Base-by-base conservation (phyloP, 768 basidiomycete genomes). In the Podaxis carcinomalis region DNA sequence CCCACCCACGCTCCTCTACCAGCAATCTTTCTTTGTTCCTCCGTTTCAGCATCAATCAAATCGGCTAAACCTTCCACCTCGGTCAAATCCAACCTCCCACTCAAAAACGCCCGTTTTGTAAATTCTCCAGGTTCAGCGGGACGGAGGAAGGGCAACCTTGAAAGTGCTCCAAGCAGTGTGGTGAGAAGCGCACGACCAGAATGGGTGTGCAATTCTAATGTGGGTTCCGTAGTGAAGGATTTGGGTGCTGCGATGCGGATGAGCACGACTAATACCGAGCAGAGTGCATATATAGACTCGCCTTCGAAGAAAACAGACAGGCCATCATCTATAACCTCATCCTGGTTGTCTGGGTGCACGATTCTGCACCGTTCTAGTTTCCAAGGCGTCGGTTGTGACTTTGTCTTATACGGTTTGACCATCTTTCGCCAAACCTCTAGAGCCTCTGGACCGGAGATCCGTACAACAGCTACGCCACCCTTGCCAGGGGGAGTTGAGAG, bases 101-200 rank as follows among this genome's bases (percentile, higher is more conserved):
- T 87, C 27, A 87, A 75, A 64, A 93, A 92, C 0, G 93, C 93
- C 47, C 90, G 86, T 27, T 88, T 81, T 13, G 94, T 95, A 68
- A 96, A 96, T 73, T 96, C 94, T 28, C 94, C 94, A 1, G 88
- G 84, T 67, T 89, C 87, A 1, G 94, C 94, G 5, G 88, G 88
- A 3, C 94, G 85, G 54, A 86, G 85, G 59, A 76, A 82, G 0
- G 87, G 83, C 7, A 93, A 60, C 16, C 71, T 72, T 10, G 86
- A 81, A 1, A 95, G 78, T 2, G 88, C 84, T 1, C 72, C 69
- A 19, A 95, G 80, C 5, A 93, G 77, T 3, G 91, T 83, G 2
- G 86, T 75, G 67, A 94, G 81, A 28, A 95, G 80, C 3, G 94
- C 92, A 4, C 89, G 82, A 1, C 92, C 92, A 14, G 93, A 95